Evolutionary conservation across 345 rosid species (phyloP), one percentile per base, ranked within the genome.

Genomic region (Eucalyptus pumila): DNA sequence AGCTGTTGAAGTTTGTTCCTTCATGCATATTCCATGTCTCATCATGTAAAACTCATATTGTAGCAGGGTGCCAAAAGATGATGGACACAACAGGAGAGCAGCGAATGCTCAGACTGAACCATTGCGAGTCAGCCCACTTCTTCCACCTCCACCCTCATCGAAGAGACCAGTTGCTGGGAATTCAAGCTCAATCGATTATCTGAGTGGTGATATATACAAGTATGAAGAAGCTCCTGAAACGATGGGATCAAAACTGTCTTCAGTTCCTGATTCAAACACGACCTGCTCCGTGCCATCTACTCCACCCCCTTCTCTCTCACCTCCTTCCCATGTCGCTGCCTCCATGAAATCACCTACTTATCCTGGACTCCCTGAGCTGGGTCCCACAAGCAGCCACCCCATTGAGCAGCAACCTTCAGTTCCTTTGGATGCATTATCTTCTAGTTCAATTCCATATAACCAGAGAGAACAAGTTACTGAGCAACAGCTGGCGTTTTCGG

Each of bases 91-190:
- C 89, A 88, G 91, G 94, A 94, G 94, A 89, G 93, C 94, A 32
- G 58, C 88, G 54, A 87, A 90, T 80, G 72, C 89, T 86, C 91
- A 90, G 23, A 88, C 90, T 69, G 94, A 92, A 90, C 92, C 88
- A 56, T 88, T 80, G 50, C 91, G 81, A 72, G 91, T 87, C 86
- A 93, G 90, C 91, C 96, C 97, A 34, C 89, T 95, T 91, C 94
- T 95, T 92, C 97, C 97, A 80, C 99, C 99, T 80, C 99, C 99
- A 80, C 98, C 98, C 89, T 87, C 95, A 26, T 92, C 99, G 23
- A 93, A 94, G 94, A 95, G 91, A 89, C 98, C 97, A 52, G 95
- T 95, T 72, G 90, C 88, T 48, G 87, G 88, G 47, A 94, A 94
- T 48, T 89, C 97, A 27, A 92, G 92, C 56, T 17, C 91, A 87